phyloP scores from a whole-genome alignment of 352 stramenopile species.

The Phytophthora megakarya region DNA sequence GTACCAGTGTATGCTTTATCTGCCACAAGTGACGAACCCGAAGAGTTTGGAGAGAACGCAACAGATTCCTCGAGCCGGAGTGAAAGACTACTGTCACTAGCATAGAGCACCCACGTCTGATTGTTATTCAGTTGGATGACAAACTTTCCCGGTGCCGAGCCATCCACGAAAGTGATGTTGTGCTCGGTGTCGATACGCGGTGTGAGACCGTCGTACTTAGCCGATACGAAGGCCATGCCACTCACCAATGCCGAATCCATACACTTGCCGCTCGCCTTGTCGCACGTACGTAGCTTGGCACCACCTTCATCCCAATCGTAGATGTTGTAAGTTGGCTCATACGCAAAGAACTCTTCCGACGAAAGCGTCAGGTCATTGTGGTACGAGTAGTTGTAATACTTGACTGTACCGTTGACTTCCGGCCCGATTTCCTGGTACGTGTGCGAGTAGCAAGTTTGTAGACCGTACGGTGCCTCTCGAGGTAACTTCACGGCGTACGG shows the following conservation, averaged over 20 bases:
- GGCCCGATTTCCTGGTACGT: conserved; percentile 56
- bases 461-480: too few species aligned
- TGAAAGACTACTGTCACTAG: conserved; percentile 42
- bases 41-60: conserved; percentile 41
- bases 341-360: conserved; percentile 54
- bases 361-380: conserved; percentile 76
- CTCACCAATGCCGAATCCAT: conserved; percentile 65
- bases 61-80: conserved; percentile 47
- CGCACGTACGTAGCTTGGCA: conserved; percentile 56
- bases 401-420: conserved; percentile 52
- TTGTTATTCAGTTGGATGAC: conserved; percentile 65
- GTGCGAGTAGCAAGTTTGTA: conserved; percentile 68
- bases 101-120: conserved; percentile 79
- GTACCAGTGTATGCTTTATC: conserved; percentile 49
- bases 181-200: conserved; percentile 57
- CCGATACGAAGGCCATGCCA: conserved; percentile 77
- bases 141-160: conserved; percentile 53
- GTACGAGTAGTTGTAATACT: conserved; percentile 59
- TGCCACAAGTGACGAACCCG: conserved; percentile 46
- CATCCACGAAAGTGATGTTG: conserved; percentile 50
- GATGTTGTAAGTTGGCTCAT: conserved; percentile 54
- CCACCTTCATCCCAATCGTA: conserved; percentile 68
- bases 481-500: too few species aligned
- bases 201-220: conserved; percentile 61
- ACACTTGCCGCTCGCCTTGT: conserved; percentile 30